Base-by-base conservation (phyloP, 1,284 basidiomycete species). In the Malassezia equina region DNA sequence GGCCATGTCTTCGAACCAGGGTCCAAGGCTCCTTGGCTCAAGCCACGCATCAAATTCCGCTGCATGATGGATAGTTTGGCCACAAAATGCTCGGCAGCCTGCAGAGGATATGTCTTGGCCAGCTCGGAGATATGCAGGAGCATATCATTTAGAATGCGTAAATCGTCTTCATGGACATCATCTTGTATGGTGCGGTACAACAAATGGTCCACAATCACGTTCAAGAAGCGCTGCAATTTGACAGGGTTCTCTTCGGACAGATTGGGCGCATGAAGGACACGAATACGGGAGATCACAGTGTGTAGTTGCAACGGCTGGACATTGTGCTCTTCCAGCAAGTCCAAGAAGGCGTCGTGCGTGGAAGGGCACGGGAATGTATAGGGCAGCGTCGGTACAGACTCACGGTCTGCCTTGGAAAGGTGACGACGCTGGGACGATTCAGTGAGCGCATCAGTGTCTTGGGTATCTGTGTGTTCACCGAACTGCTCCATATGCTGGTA, bases 331-430 rank as follows among this genome's bases (percentile, higher is more conserved):
- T 86, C 82, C 2, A 95, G 73, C 15, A 93, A 84, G 19, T 86
- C 82, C 39, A 95, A 80, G 62, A 98, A 86, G 60, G 94, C 88
- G 46, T 88, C 86, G 64, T 96, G 89, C 2, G 79, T 83, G 6
- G 81, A 75, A 0, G 94, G 94, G 68, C 90, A 94, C 24, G 86
- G 80, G 75, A 95, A 98, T 1, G 88, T 95, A 75, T 82, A 98
- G 0, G 93, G 91, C 1, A 96, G 5, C 61, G 57, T 61, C 41
- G 54, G 58, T 3, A 51, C 54, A 7, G 51, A 43, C 48, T 61
- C 59, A 15, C 43, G 45, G 1, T 51, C 19, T 6, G 47, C 25
- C 28, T 51, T 53, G 4, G 53, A 32, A 8, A 48, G 25, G 7
- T 24, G 29, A 19, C 32, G 52, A 19, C 32, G 52, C 15, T 24